phyloP scores from a whole-genome alignment of 208 protist species.

The Trypanosoma boissoni region DNA sequence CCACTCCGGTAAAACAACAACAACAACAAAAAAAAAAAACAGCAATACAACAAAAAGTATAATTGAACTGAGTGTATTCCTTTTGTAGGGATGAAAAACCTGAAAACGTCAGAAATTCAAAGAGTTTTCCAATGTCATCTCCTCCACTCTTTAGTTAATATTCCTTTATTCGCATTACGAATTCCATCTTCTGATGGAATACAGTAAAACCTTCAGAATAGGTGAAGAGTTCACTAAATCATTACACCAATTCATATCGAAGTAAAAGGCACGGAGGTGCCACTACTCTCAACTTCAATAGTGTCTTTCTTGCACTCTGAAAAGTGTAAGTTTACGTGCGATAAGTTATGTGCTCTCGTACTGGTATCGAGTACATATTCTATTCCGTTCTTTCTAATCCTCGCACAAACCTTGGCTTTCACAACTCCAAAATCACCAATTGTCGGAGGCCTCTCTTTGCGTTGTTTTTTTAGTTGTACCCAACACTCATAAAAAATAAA shows the following conservation, averaged over 20 bases:
- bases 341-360: not conserved
- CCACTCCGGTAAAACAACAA: too few relatives aligned
- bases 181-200: too few relatives aligned
- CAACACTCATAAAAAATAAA: conserved; percentile 37
- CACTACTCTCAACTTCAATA: not conserved
- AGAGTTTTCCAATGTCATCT: too few relatives aligned
- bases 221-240: too few relatives aligned
- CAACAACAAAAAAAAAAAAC: too few relatives aligned
- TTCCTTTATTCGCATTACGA: too few relatives aligned
- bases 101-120: too few relatives aligned
- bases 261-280: not conserved
- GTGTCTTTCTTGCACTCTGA: not conserved
- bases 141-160: too few relatives aligned
- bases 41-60: too few relatives aligned
- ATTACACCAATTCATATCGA: not conserved
- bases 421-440: conserved; percentile 37
- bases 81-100: too few relatives aligned
- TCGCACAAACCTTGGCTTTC: conserved; percentile 26
- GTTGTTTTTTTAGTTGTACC: conserved; percentile 23
- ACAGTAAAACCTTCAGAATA: too few relatives aligned
- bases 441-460: conserved; percentile 19
- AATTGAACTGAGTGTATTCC: too few relatives aligned
- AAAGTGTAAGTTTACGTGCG: not conserved
- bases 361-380: conserved; percentile 12
- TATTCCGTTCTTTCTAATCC: conserved; percentile 21